phyloP scores from a whole-genome alignment of 1,284 basidiomycete genomes.

The Pyrrhoderma lamaoense region DNA sequence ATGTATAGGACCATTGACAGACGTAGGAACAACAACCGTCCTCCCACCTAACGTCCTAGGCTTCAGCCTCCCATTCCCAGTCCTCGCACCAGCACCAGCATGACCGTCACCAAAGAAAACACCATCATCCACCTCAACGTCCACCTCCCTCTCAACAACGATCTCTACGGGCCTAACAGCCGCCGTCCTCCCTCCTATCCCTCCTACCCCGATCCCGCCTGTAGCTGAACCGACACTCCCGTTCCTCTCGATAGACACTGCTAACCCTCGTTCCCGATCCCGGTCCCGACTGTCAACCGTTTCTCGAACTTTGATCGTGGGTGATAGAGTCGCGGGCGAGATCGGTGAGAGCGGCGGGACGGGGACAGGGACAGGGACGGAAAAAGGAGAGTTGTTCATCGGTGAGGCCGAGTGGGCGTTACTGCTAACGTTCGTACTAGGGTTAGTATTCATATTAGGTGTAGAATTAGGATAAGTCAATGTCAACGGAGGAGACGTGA shows the following conservation, averaged over 20 bases:
- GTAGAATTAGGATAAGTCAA: too few relatives aligned
- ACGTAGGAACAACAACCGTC: too few relatives aligned
- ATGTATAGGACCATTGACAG: too few relatives aligned
- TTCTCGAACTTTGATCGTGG: too few relatives aligned
- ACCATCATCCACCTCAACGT: not conserved
- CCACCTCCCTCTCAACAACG: too few relatives aligned
- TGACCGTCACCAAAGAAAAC: not conserved
- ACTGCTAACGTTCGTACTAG: conserved; percentile 16
- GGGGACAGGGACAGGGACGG: too few relatives aligned
- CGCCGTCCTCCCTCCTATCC: conserved; percentile 8
- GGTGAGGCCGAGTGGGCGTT: conserved; percentile 10
- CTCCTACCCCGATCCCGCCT: not conserved
- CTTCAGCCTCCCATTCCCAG: not conserved
- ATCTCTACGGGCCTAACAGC: not conserved
- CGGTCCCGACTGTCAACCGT: too few relatives aligned
- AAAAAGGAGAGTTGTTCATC: not conserved
- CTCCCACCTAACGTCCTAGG: not conserved
- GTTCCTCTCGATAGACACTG: not conserved
- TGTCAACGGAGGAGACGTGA: conserved; percentile 16
- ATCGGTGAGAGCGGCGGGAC: too few relatives aligned
- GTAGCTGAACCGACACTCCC: too few relatives aligned
- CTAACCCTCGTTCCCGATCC: too few relatives aligned
- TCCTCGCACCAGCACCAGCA: not conserved
- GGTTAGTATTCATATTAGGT: too few relatives aligned
- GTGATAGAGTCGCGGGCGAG: too few relatives aligned